phyloP scores from a whole-genome alignment of 768 basidiomycete species.

The Cystofilobasidium ferigula region DNA sequence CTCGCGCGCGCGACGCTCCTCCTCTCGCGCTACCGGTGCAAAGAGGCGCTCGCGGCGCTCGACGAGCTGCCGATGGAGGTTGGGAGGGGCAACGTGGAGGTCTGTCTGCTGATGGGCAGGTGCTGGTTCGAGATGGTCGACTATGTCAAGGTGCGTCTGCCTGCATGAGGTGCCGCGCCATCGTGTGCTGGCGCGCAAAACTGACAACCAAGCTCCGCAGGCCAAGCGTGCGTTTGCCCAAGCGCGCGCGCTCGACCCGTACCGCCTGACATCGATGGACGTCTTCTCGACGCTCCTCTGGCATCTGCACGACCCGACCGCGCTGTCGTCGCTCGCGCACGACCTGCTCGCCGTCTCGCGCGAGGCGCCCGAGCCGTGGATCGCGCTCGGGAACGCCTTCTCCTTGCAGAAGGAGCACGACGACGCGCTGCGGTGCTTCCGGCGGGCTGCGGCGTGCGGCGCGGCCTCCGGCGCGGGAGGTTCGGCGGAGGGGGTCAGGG shows the following conservation, averaged over 20 bases:
- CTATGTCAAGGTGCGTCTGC: constrained; percentile 65
- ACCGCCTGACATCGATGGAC: constrained; percentile 85
- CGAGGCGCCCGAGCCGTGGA: constrained; percentile 82
- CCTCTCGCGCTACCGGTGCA: constrained; percentile 64
- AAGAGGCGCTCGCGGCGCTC: constrained; percentile 61
- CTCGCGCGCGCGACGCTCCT: constrained; percentile 72
- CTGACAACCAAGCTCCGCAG: constrained; percentile 41
- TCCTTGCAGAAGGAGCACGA: constrained; percentile 86
- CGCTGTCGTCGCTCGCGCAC: constrained; percentile 84
- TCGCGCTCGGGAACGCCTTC: constrained; percentile 90
- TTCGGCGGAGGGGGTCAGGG: too few species aligned
- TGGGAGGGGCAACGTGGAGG: constrained; percentile 58
- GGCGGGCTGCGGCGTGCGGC: too few species aligned
- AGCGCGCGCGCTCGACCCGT: constrained; percentile 73
- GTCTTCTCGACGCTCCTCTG: constrained; percentile 90
- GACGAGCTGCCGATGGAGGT: constrained; percentile 63
- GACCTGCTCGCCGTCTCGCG: constrained; percentile 75
- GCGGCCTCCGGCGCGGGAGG: too few species aligned
- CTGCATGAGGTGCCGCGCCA: neutral
- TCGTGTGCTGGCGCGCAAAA: neutral
- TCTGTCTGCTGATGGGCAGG: constrained; percentile 69
- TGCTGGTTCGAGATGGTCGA: constrained; percentile 83
- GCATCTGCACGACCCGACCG: constrained; percentile 76
- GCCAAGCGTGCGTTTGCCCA: constrained; percentile 80
- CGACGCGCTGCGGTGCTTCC: constrained; percentile 87